Percentiles rank a stretch among this genome's conserved stretches.
These are phyloP conservation scores for Wallacemonas rigidus DNA, from an alignment of 208 protist genomes.

Conservation along the genomic window DNA sequence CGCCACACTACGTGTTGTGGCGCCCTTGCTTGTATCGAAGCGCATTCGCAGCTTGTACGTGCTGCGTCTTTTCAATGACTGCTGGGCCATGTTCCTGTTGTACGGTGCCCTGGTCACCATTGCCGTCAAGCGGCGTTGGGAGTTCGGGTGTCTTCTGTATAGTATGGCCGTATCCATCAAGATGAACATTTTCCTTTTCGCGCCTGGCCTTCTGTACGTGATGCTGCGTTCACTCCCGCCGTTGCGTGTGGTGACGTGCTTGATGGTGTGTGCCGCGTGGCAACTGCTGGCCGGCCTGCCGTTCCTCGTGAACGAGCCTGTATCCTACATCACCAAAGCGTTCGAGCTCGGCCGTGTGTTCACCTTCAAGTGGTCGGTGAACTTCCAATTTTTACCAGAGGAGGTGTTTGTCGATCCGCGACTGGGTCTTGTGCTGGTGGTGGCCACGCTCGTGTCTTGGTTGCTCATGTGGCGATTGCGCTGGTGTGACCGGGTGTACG, in stretches of 20 bases:
- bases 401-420: slow-evolving; percentile 47
- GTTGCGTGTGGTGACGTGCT: slow-evolving; percentile 56
- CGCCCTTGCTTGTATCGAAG: slow-evolving; percentile 67
- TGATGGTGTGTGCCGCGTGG: slow-evolving; percentile 49
- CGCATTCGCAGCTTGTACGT: slow-evolving; percentile 88
- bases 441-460: slow-evolving; percentile 51
- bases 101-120: slow-evolving; percentile 52
- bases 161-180: slow-evolving; percentile 94
- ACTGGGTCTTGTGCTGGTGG: slow-evolving; percentile 49
- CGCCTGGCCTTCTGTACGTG: slow-evolving; percentile 85
- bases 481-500: slow-evolving; percentile 45
- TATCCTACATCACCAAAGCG: slow-evolving; percentile 48
- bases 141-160: slow-evolving; percentile 66
- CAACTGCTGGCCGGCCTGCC: slow-evolving; percentile 67
- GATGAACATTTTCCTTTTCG: slow-evolving; percentile 95
- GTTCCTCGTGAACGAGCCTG: slow-evolving; percentile 57
- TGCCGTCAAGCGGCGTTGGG: slow-evolving; percentile 38
- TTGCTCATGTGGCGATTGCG: slow-evolving; percentile 52
- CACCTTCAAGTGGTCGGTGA: slow-evolving; percentile 68
- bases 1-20: slow-evolving; percentile 32
- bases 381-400: slow-evolving; percentile 76
- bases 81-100: slow-evolving; percentile 81
- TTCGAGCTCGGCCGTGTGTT: slow-evolving; percentile 82
- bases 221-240: slow-evolving; percentile 53
- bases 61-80: slow-evolving; percentile 92